phyloP scores from a whole-genome alignment of 2,329 filamentous ascomycete species.

The Beauveria bassiana region DNA sequence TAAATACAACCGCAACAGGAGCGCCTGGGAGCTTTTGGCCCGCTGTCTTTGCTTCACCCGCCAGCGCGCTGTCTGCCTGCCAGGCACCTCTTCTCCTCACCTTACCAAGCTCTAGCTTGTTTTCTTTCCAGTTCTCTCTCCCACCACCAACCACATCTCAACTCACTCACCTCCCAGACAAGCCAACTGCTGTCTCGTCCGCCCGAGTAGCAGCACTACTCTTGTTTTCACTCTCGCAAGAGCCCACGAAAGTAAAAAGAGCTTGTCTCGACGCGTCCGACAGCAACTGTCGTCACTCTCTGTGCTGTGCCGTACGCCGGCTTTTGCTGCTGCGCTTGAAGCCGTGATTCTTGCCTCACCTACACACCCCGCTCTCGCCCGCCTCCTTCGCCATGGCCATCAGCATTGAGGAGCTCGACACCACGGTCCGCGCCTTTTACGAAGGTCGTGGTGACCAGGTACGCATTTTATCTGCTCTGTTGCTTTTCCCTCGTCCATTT shows the following conservation, averaged over 20 bases:
- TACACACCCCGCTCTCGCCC: constrained; percentile 23
- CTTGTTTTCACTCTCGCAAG: not conserved
- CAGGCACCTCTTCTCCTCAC: constrained; percentile 14
- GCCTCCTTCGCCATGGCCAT: constrained; percentile 48
- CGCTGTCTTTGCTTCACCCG: not conserved
- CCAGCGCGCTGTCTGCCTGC: not conserved
- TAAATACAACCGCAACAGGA: not conserved
- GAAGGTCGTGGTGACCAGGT: constrained; percentile 93
- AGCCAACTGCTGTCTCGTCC: not conserved
- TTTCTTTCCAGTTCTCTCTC: constrained; percentile 14
- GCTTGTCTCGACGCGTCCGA: constrained; percentile 16
- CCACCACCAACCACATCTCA: constrained; percentile 1
- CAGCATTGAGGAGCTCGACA: constrained; percentile 90
- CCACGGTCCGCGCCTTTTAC: constrained; percentile 92
- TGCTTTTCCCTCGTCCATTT: constrained; percentile 28
- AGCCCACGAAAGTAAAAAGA: not conserved
- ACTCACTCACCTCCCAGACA: not conserved
- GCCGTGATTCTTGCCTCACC: constrained; percentile 19
- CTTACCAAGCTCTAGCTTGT: constrained; percentile 10
- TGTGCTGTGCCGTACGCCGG: constrained; percentile 19
- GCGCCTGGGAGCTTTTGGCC: not conserved
- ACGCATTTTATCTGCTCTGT: constrained; percentile 28
- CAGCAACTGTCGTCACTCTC: constrained; percentile 12
- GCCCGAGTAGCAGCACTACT: not conserved
- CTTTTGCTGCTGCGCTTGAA: constrained; percentile 15